Base-by-base conservation (phyloP, 495 filamentous ascomycete genomes). In the Penicillium goetzii region DNA sequence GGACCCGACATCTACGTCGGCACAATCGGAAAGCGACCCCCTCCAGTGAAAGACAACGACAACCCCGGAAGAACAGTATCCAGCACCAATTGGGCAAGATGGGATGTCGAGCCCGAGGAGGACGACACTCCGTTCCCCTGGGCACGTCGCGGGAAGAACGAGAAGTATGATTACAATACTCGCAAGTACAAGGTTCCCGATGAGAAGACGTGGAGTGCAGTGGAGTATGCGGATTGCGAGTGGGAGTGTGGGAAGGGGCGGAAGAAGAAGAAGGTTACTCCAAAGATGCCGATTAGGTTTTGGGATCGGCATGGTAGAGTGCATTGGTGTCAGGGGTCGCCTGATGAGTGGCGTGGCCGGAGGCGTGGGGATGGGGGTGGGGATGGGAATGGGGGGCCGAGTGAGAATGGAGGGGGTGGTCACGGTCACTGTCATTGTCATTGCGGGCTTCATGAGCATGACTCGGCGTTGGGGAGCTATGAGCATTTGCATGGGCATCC, bases 1-100 rank as follows among this genome's bases (percentile, higher is more conserved):
- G 81, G 80, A 7, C 80, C 81, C 2, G 80, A 82, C 63, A 78
- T 83, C 1, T 81, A 74, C 45, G 62, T 82, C 26, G 75, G 71
- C 23, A 51, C 47, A n/a, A 68, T 71, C 38, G 23, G 53, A 12
- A 47, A 61, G 10, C 54, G 38, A 9, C n/a, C 28, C 23, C 45
- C 30, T 21, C n/a, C 52, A 15, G 8, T 1, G 15, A 34, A 25
- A 14, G 21, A 55, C 32, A 36, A 36, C 12, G 32, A 36, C 2
- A 23, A 3, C 6, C 19, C 32, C 41, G 12, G 45, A 25, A 21
- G 32, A 23, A 12, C 52, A 3, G 32, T 34, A 8, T 26, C 45
- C 9, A 55, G 38, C 55, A 69, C 53, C 21, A 62, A 69, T 23
- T 75, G 73, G 72, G 61, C 70, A 3, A 59, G 64, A 10, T 76